Evolutionary conservation across 106 monocot species (phyloP).

Genomic region (Dendrobium nobile): DNA sequence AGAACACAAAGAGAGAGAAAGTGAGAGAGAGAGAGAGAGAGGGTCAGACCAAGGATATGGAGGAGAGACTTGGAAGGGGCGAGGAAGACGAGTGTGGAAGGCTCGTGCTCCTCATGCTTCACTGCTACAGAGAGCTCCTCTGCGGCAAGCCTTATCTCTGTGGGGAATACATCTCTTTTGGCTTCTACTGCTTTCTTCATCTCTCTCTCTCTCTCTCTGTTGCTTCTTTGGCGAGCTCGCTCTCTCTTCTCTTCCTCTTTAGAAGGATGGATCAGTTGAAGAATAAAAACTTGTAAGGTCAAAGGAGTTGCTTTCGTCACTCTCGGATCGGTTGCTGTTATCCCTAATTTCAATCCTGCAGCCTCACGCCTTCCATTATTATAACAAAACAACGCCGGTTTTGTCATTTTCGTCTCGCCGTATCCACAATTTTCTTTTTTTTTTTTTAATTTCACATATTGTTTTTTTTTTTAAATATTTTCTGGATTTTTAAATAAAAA

Average conservation of each 20-base stretch:
- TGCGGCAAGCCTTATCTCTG: not conserved
- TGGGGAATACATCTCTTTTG: not conserved
- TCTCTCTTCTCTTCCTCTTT: not conserved
- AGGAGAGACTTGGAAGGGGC: not conserved
- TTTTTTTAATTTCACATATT: too few species aligned
- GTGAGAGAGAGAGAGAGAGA: not conserved
- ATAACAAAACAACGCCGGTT: not conserved
- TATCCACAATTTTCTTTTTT: too few species aligned
- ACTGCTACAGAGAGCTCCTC: constrained; percentile 8
- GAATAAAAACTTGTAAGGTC: not conserved
- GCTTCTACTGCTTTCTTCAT: not conserved
- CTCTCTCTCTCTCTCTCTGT: not conserved
- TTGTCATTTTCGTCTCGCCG: not conserved
- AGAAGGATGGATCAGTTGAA: too few species aligned
- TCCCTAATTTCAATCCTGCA: not conserved
- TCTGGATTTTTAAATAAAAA: too few species aligned
- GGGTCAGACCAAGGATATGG: not conserved
- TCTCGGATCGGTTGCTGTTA: not conserved
- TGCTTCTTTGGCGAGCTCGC: not conserved
- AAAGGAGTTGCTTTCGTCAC: not conserved
- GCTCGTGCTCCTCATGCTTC: not conserved
- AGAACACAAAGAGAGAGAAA: not conserved
- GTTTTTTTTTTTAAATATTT: too few species aligned
- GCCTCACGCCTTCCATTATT: not conserved
- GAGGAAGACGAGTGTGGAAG: not conserved